These are phyloP conservation scores for Achaetomium macrosporum DNA, from an alignment of 2,329 filamentous ascomycete genomes.

Conservation along the genomic window DNA sequence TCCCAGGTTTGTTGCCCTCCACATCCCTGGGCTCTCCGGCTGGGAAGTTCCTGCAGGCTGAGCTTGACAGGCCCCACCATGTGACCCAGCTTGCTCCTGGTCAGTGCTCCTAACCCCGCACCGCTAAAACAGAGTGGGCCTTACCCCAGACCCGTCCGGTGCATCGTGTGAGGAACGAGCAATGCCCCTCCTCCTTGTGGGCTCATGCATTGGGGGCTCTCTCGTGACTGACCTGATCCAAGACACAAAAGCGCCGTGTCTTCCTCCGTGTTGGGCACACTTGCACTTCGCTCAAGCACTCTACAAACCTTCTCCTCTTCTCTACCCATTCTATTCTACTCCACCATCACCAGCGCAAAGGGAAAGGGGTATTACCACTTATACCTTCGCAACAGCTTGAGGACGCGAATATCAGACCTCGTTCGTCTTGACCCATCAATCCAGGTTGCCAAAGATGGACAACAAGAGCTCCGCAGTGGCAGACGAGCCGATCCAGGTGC, in stretches of 20 bases:
- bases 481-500: slow-evolving; percentile 55
- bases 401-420: neutral
- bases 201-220: slow-evolving; percentile 12
- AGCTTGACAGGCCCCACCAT: slow-evolving; percentile 9
- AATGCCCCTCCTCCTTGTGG: slow-evolving; percentile 21
- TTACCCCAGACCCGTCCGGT: slow-evolving; percentile 17
- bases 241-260: slow-evolving; percentile 16
- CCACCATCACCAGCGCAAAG: neutral
- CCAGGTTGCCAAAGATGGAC: slow-evolving; percentile 43
- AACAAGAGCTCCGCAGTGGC: slow-evolving; percentile 53
- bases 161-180: slow-evolving; percentile 12
- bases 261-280: neutral
- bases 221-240: slow-evolving; percentile 18
- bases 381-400: neutral
- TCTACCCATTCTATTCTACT: neutral
- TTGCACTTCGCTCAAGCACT: neutral
- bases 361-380: neutral
- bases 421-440: neutral
- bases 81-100: slow-evolving; percentile 15
- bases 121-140: slow-evolving; percentile 15
- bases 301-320: neutral
- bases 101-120: slow-evolving; percentile 21
- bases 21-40: no score
- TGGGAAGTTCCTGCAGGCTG: slow-evolving; percentile 1
- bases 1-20: neutral